Evolutionary conservation across 805 yeast genomes (phyloP), one percentile per base, ranked within the genome.

Genomic region (Saccharomycopsis sp.): DNA sequence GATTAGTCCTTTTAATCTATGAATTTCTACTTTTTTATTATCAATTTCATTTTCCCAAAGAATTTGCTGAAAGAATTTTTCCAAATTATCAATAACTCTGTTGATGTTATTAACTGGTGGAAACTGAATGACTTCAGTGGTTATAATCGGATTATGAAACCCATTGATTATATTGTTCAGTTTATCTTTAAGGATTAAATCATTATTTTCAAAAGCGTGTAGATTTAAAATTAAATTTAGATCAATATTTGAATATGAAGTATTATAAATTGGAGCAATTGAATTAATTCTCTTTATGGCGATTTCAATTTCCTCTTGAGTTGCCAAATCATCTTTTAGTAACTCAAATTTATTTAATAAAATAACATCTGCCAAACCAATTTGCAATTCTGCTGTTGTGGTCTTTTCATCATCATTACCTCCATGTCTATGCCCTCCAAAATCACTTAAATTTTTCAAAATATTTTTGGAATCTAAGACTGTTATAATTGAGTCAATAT

Each of bases 401-500:
- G 68, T 62, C 23, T 61, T 62, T 9, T 74, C 76, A 33, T 60
- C 58, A 15, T 58, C 49, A 5, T 64, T 61, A 8, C 20, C 49
- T 23, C 49, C 51, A 52, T 76, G 86, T 74, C 80, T 73, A 52
- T 79, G 86, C 0, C 83, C 79, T 3, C 82, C 85, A 14, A 64
- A 61, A 49, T 86, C 96, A 42, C 74, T 77, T 23, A 89, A 62
- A 47, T 83, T 78, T 39, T 62, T 62, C 14, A 68, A 51, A 19
- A 89, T 77, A 52, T 86, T 78, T 36, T 69, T 75, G 2, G 78
- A 56, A 56, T 89, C 97, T 31, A 92, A 64, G 2, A 89, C 96
- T 0, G 96, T 82, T 12, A 92, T 71, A 4, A 89, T 85, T 0
- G 95, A 95, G 58, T 89, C 97, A 25, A 92, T 79, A 56, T 84